Conservation (phyloP, 202 grass and related monocot species). For the Schoenoplectus tabernaemontani region DNA sequence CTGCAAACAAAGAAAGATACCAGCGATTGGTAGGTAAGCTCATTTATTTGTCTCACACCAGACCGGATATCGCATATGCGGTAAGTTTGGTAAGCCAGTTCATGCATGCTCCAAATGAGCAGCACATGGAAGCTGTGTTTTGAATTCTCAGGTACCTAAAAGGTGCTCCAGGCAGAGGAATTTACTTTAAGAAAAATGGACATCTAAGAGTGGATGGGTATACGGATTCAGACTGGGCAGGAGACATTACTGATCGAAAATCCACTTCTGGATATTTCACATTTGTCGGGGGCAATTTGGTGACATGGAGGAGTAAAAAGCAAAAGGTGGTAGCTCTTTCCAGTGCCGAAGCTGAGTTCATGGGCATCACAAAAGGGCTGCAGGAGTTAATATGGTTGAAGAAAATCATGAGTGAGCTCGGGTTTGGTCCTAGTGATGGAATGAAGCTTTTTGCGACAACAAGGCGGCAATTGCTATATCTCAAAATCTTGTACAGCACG, state of each 20-base stretch:
- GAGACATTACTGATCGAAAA: background rate
- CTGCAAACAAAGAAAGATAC: background rate
- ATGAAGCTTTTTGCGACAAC: slow-evolving; percentile 15
- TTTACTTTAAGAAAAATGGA: background rate
- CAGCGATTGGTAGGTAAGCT: background rate
- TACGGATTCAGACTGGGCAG: background rate
- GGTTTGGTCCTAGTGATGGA: background rate
- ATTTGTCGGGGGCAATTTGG: background rate
- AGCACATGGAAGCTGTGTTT: background rate
- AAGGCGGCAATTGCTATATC: background rate
- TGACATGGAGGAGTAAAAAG: background rate
- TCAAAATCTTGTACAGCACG: background rate
- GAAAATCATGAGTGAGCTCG: background rate
- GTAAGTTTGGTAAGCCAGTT: background rate
- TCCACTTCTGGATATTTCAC: background rate
- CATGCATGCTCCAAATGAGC: background rate
- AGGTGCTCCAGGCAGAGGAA: background rate
- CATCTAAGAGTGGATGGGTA: background rate
- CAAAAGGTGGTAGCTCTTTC: background rate
- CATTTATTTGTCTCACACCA: background rate
- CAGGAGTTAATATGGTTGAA: background rate
- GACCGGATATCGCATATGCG: background rate
- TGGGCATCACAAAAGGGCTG: background rate
- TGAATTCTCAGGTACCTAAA: background rate
- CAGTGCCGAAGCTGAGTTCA: background rate